Evolutionary conservation across 164 flowering plant species (phyloP).

Genomic region (Umbilicus rupestris): DNA sequence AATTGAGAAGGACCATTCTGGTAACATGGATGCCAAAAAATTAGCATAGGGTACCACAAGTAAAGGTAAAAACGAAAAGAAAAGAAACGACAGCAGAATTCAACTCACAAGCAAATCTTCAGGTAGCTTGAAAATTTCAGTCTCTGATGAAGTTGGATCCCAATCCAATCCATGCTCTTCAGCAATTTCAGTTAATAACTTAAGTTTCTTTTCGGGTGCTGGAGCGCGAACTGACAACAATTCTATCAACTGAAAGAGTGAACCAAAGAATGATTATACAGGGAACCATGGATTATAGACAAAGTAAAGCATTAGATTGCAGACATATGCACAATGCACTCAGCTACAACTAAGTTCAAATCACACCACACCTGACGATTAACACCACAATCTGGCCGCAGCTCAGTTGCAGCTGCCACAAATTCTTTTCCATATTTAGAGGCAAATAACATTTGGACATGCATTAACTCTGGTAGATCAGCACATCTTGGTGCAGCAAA

Average conservation of each 20-base stretch:
- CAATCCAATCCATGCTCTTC: slow-evolving; percentile 86
- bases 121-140: slow-evolving; percentile 61
- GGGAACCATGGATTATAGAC: slow-evolving; percentile 2
- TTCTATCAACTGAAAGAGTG: slow-evolving; percentile 58
- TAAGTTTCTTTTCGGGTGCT: slow-evolving; percentile 63
- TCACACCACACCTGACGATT: slow-evolving; percentile 69
- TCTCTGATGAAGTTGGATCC: slow-evolving; percentile 78
- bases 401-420: slow-evolving; percentile 80
- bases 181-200: slow-evolving; percentile 87
- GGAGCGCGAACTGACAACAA: slow-evolving; percentile 85
- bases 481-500: slow-evolving; percentile 99
- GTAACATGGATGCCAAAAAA: slow-evolving; percentile 5
- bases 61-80: neutral
- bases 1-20: slow-evolving; percentile 86
- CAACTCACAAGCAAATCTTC: slow-evolving; percentile 76
- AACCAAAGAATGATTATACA: neutral
- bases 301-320: neutral
- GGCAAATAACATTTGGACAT: slow-evolving; percentile 73
- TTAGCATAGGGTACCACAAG: slow-evolving; percentile 7
- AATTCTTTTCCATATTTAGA: slow-evolving; percentile 90
- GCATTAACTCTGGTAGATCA: slow-evolving; percentile 84
- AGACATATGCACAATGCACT: neutral
- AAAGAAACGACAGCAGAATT: slow-evolving; percentile 1
- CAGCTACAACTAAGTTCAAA: neutral
- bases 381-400: slow-evolving; percentile 93